Evolutionary conservation across 2,329 filamentous ascomycete species (phyloP).

Genomic region (Ceratocystis destructans): DNA sequence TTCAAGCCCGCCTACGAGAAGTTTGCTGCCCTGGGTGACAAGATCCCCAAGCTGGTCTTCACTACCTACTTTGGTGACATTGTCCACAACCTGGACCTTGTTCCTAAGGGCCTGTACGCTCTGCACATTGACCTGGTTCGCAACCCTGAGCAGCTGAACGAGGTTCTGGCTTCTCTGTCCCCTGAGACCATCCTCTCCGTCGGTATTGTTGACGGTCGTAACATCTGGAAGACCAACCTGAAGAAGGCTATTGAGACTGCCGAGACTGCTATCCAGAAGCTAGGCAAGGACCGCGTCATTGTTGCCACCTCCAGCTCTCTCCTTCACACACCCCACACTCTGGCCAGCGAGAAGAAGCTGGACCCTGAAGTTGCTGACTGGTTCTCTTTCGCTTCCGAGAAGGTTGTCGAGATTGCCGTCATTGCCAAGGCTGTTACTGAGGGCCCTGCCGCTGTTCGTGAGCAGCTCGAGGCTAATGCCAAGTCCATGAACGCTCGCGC

Average conservation of each 20-base stretch:
- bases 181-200: constrained; percentile 81
- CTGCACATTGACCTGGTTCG: constrained; percentile 94
- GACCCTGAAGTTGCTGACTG: constrained; percentile 86
- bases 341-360: constrained; percentile 97
- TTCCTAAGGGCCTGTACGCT: constrained; percentile 66
- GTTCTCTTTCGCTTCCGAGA: constrained; percentile 97
- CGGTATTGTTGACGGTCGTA: constrained; percentile 95
- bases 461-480: constrained; percentile 90
- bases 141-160: constrained; percentile 92
- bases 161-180: constrained; percentile 69
- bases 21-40: constrained; percentile 59
- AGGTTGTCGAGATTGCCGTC: constrained; percentile 75
- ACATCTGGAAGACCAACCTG: constrained; percentile 99
- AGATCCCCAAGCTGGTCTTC: constrained; percentile 76
- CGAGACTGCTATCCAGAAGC: constrained; percentile 80
- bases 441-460: constrained; percentile 71
- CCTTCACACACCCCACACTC: constrained; percentile 95
- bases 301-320: constrained; percentile 95
- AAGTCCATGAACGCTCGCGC: constrained; percentile 85
- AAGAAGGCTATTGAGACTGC: constrained; percentile 84
- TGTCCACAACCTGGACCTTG: constrained; percentile 91
- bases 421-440: constrained; percentile 96
- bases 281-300: constrained; percentile 94
- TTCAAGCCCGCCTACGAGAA: constrained; percentile 98
- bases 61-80: constrained; percentile 99